Base-by-base conservation (phyloP, 805 yeast genomes). In the Cyberlindnera veronae region DNA sequence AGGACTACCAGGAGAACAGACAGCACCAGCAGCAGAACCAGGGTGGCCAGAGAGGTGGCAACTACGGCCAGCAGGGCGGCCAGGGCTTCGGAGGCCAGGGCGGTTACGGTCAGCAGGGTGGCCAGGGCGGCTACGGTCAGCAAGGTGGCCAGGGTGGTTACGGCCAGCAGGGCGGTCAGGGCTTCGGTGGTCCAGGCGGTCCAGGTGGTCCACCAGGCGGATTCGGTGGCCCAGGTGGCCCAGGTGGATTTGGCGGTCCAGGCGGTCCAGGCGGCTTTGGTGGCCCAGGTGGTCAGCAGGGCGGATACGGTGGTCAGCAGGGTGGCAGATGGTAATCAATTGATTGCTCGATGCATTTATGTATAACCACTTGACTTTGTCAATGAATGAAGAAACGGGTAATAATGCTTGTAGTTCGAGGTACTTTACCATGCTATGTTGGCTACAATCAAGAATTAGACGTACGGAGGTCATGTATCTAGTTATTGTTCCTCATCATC, bases 401-500 rank as follows among this genome's bases (percentile, higher is more conserved):
- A n/a, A n/a, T n/a, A n/a, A n/a, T n/a, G n/a, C n/a, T n/a, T n/a
- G n/a, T n/a, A n/a, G n/a, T n/a, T n/a, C n/a, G n/a, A n/a, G n/a
- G n/a, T n/a, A n/a, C n/a, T n/a, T n/a, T n/a, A n/a, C n/a, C n/a
- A n/a, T n/a, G n/a, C n/a, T n/a, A n/a, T n/a, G n/a, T n/a, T n/a
- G n/a, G n/a, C n/a, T n/a, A n/a, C n/a, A n/a, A n/a, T n/a, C n/a
- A n/a, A n/a, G n/a, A n/a, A n/a, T n/a, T n/a, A n/a, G 5, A 12
- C 11, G 5, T 6, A 24, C 28, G n/a, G 14, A 24, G 11, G 28
- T 12, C 28, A 6, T 10, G 12, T 5, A 29, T 7, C 16, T 29
- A 11, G 17, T 29, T 10, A 29, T 20, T 33, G 22, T 16, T 41
- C 36, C 18, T 51, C 66, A 28, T 83, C 36, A 12, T 51, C 66